Base-by-base conservation (phyloP, 768 basidiomycete species). In the Pleurotus cornucopiae region DNA sequence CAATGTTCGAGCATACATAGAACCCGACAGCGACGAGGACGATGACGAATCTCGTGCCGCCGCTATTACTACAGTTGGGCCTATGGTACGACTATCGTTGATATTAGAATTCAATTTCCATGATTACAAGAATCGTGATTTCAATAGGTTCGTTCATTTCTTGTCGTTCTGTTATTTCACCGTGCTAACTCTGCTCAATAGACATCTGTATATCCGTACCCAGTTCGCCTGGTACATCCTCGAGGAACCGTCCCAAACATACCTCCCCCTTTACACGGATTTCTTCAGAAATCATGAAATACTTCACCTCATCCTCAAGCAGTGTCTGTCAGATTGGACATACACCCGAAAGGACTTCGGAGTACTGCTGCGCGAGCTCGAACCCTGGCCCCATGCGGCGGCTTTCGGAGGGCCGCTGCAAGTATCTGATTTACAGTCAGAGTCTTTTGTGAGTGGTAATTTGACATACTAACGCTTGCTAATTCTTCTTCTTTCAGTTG, bases 181-280 rank as follows among this genome's bases (percentile, higher is more conserved):
- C 21, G 5, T 39, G 5, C 12, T 2, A 21, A 44, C 25, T 9
- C 43, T 49, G 37, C 44, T 25, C 16, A 26, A 14, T 38, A 89
- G 87, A 20, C 81, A 83, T 57, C 77, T 89, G 2, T 89, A 85
- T 58, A 67, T 90, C 25, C 76, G 79, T 45, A 89, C 88, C 0
- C 45, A 72, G 44, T 65, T 69, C 65, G 85, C 87, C 0, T 90
- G 88, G 88, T 90, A 90, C 59, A 85, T 89, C 54, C 73, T 90
- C 2, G 73, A 76, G 9, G 57, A 58, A 1, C 85, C 88, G 0
- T 75, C 81, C 0, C 45, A 49, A 1, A 34, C 54, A 2, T 89
- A 89, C 60, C 47, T 51, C 12, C 67, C 71, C 0, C 78, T 75
- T 52, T 88, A 75, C 61, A 57, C 57, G 0, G 57, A 67, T 0